phyloP scores from a whole-genome alignment of 208 protist genomes.

The Leishmania gerbilli region DNA sequence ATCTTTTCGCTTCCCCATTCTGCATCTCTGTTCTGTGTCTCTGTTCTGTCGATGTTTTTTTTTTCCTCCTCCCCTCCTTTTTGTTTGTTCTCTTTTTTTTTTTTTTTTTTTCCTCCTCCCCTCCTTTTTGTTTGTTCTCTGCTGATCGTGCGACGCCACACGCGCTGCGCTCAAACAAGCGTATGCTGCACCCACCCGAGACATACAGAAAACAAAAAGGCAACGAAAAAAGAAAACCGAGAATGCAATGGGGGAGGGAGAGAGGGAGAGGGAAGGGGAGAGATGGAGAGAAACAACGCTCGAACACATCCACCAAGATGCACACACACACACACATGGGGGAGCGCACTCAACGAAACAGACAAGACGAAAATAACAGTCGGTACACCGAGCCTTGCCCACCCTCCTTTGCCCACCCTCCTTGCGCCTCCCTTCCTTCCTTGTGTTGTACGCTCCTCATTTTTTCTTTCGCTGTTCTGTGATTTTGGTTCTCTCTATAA shows the following conservation, averaged over 20 bases:
- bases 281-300: background rate
- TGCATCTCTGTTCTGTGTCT: background rate
- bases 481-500: conserved; percentile 7
- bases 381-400: conserved; percentile 1
- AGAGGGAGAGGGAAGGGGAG: background rate
- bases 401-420: background rate
- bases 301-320: background rate
- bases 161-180: background rate
- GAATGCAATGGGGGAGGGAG: background rate
- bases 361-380: conserved; percentile 6
- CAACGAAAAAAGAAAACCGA: too few relatives aligned
- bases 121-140: background rate
- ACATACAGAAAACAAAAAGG: background rate
- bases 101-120: background rate
- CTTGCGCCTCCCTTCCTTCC: background rate
- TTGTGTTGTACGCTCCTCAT: background rate
- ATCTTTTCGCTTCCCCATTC: background rate
- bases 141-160: background rate
- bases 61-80: background rate
- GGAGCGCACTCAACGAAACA: background rate
- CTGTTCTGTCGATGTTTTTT: background rate
- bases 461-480: background rate
- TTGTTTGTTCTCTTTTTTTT: background rate
- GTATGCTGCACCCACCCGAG: background rate
- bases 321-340: background rate